These are phyloP conservation scores for Croton setiger DNA, from an alignment of 441 rosid genomes.

Conservation along the genomic window DNA sequence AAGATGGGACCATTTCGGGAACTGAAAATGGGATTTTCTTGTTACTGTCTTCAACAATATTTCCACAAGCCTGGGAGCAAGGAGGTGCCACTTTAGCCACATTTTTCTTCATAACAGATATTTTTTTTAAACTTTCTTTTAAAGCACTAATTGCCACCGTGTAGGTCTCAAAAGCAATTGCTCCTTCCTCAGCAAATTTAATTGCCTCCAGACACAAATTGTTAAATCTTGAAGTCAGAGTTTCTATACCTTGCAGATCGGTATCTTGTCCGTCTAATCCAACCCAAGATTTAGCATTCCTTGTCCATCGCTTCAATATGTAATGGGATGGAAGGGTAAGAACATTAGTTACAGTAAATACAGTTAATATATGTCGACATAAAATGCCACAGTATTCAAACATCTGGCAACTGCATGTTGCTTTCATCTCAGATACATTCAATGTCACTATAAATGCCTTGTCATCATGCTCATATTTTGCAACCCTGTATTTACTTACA, in stretches of 20 bases:
- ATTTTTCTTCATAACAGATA: conserved; percentile 41
- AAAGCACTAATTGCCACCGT: conserved; percentile 44
- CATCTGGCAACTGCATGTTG: conserved; percentile 71
- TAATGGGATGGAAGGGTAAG: conserved; percentile 61
- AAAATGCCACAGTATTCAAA: conserved; percentile 66
- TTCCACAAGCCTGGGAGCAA: conserved; percentile 37
- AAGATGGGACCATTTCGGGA: conserved; percentile 39
- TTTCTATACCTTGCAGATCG: conserved; percentile 33
- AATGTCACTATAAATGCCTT: conserved; percentile 46
- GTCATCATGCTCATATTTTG: conserved; percentile 59
- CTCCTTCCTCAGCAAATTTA: conserved; percentile 59
- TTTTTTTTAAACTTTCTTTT: conserved; percentile 44
- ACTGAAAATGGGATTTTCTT: conserved; percentile 32
- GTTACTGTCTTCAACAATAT: conserved; percentile 37
- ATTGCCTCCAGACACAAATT: conserved; percentile 53
- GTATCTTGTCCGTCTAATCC: conserved; percentile 41
- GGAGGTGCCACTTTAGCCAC: conserved; percentile 37
- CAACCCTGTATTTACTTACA: conserved; percentile 46
- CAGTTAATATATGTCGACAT: conserved; percentile 64
- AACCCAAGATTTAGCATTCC: conserved; percentile 48
- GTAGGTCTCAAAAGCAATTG: conserved; percentile 52
- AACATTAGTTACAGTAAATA: conserved; percentile 66
- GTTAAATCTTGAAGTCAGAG: conserved; percentile 54
- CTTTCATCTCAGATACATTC: conserved; percentile 43
- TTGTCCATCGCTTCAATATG: conserved; percentile 60